Conservation (phyloP, 2,329 filamentous ascomycete genomes). For the Nothophaeocryptopus gaeumannii region DNA sequence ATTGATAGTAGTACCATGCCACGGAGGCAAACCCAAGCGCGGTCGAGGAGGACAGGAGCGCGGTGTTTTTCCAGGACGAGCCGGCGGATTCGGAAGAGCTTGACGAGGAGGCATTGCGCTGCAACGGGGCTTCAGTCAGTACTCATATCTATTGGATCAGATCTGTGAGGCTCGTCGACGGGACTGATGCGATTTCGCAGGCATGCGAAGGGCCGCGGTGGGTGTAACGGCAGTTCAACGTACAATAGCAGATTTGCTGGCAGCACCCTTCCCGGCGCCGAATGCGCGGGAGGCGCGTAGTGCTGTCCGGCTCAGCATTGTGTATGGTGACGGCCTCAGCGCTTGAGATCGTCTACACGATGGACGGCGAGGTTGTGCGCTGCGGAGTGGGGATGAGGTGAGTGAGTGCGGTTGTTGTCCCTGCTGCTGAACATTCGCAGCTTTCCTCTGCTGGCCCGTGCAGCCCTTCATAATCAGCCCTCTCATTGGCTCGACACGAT, state of each 20-base stretch:
- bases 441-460: too few species aligned
- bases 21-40: constrained; percentile 82
- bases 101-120: constrained; percentile 67
- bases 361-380: background rate
- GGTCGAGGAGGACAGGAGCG: constrained; percentile 82
- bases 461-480: too few species aligned
- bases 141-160: constrained; percentile 12
- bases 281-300: constrained; percentile 84
- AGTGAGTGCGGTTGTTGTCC: too few species aligned
- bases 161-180: background rate
- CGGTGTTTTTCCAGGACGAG: constrained; percentile 74
- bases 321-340: constrained; percentile 41
- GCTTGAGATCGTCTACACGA: constrained; percentile 31
- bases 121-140: constrained; percentile 22
- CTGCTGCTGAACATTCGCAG: too few species aligned
- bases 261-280: constrained; percentile 70
- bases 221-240: constrained; percentile 15
- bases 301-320: constrained; percentile 91
- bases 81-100: constrained; percentile 66
- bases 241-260: constrained; percentile 48
- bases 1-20: constrained; percentile 97
- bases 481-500: too few species aligned
- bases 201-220: background rate
- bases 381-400: constrained; percentile 6
- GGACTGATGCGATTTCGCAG: too few species aligned